These are phyloP conservation scores for Carnegiea gigantea DNA, from an alignment of 179 eudicot species.

Conservation along the genomic window DNA sequence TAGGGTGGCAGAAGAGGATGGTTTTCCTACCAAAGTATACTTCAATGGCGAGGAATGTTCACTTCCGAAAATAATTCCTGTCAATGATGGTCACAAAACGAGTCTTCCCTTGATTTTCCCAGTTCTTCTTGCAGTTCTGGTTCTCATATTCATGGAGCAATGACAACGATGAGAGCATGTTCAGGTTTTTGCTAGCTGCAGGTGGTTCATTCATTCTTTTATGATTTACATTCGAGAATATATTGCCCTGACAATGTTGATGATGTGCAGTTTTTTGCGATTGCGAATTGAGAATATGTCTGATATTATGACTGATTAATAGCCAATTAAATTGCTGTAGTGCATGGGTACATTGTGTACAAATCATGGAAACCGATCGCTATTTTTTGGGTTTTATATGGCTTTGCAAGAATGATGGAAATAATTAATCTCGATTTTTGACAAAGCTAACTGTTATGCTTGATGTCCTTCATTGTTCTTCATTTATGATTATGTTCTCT, in stretches of 20 bases:
- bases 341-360: conserved; percentile 29
- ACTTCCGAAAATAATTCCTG: conserved; percentile 58
- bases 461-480: neutral
- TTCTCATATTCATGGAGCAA: conserved; percentile 34
- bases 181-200: conserved; percentile 29
- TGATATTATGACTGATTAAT: conserved; percentile 18
- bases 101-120: conserved; percentile 19
- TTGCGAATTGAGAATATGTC: conserved; percentile 1
- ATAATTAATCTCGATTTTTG: conserved; percentile 3
- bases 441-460: neutral
- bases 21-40: conserved; percentile 76
- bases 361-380: conserved; percentile 23
- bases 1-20: conserved; percentile 52
- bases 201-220: conserved; percentile 49
- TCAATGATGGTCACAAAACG: conserved; percentile 23
- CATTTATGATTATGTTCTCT: too few relatives aligned
- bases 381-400: neutral
- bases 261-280: conserved; percentile 10
- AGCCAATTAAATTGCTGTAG: conserved; percentile 24
- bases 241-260: conserved; percentile 14
- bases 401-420: neutral
- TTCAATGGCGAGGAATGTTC: conserved; percentile 92
- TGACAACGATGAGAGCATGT: conserved; percentile 10
- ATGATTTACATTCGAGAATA: too few relatives aligned
- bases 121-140: conserved; percentile 31